Percentiles rank a stretch among this genome's conserved stretches.
phyloP scores from a whole-genome alignment of 192 early-diverging fungal genomes.

The Diversispora epigaea region DNA sequence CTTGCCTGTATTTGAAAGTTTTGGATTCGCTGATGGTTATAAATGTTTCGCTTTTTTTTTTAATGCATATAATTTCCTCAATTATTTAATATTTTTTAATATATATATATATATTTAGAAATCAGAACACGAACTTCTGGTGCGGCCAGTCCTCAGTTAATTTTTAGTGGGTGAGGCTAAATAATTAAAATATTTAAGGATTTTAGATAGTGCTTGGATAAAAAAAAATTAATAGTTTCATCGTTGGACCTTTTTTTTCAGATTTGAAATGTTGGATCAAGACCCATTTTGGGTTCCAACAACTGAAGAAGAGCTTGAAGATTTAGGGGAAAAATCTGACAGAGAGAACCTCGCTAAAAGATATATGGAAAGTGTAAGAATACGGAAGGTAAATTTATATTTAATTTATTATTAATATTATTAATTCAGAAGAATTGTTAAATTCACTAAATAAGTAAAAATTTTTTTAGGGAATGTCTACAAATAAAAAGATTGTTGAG shows the following conservation, averaged over 20 bases:
- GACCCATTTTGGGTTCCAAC: conserved; percentile 99
- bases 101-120: conserved; percentile 49
- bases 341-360: conserved; percentile 92
- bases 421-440: not conserved
- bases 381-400: conserved; percentile 74
- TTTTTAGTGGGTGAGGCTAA: conserved; percentile 89
- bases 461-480: conserved; percentile 68
- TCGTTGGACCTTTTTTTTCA: conserved; percentile 14
- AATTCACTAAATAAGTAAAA: not conserved
- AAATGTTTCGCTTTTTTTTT: not conserved
- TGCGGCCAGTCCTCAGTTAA: conserved; percentile 90
- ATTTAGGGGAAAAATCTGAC: conserved; percentile 96
- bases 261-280: conserved; percentile 84
- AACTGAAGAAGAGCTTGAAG: conserved; percentile 96
- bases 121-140: conserved; percentile 95
- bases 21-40: conserved; percentile 94
- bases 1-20: conserved; percentile 94
- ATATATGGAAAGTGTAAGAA: conserved; percentile 94
- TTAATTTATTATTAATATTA: not conserved
- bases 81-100: conserved; percentile 1
- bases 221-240: not conserved
- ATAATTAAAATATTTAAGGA: not conserved
- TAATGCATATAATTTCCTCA: not conserved
- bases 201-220: not conserved
- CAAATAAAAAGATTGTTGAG: conserved; percentile 89